A percentile compares a stretch with the other conserved stretches of the same genome.
These are phyloP conservation scores for Podila epicladia DNA, from an alignment of 192 early-diverging fungal species.

Conservation along the genomic window DNA sequence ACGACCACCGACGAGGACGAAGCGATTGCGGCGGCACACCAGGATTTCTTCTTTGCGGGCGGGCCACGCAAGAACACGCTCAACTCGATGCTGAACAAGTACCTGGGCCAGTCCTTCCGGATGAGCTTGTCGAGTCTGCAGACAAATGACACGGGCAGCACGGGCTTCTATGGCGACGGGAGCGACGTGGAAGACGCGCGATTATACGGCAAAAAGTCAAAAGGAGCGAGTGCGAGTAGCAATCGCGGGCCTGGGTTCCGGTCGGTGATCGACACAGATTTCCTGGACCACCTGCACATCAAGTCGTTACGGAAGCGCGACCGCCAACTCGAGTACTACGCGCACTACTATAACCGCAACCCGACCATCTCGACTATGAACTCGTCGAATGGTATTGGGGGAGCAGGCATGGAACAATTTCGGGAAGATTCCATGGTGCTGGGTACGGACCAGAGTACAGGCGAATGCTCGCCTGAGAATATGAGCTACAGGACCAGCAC, in stretches of 20 bases:
- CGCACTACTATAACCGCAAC: slow-evolving; percentile 28
- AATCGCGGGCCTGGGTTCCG: slow-evolving; percentile 13
- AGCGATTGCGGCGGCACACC: not conserved
- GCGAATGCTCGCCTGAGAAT: too few relatives aligned
- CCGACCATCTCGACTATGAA: slow-evolving; percentile 16
- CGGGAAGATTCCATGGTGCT: not conserved
- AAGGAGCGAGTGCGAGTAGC: not conserved
- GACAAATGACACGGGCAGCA: not conserved
- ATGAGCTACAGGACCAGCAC: slow-evolving; percentile 19
- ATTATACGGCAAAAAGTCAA: too few relatives aligned
- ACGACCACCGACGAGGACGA: not conserved
- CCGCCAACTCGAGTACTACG: slow-evolving; percentile 35
- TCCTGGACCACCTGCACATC: slow-evolving; percentile 38
- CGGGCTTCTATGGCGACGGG: not conserved
- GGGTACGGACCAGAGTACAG: not conserved
- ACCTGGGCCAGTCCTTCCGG: slow-evolving; percentile 33
- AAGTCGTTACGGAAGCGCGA: slow-evolving; percentile 15
- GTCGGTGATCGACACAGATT: slow-evolving; percentile 17
- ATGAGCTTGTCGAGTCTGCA: slow-evolving; percentile 29
- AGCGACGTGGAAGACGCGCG: too few relatives aligned
- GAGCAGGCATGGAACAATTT: not conserved
- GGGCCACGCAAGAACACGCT: slow-evolving; percentile 20
- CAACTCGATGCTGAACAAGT: slow-evolving; percentile 33
- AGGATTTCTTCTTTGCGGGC: not conserved
- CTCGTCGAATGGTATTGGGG: not conserved